These are phyloP conservation scores for Exsudoporus floridanus DNA, from an alignment of 1,284 basidiomycete genomes.

Conservation along the genomic window DNA sequence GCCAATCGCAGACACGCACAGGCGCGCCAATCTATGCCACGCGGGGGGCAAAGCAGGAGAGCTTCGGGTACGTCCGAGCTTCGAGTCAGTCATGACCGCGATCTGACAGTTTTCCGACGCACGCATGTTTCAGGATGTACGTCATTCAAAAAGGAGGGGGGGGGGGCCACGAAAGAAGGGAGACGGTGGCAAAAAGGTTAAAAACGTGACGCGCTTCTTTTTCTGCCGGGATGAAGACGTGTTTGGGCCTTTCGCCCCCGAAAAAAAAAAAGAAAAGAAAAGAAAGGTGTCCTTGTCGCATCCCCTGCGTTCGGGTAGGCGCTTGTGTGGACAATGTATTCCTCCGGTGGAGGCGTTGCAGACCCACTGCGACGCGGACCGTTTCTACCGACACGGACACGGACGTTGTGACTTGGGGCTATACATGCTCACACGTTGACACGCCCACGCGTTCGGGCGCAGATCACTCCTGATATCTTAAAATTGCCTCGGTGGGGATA, in stretches of 20 bases:
- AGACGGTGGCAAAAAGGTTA: conserved; percentile 4
- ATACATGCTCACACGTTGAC: neutral
- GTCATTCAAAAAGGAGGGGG: conserved; percentile 1
- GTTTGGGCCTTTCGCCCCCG: neutral
- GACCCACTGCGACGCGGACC: too few species aligned
- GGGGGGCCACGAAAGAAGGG: neutral
- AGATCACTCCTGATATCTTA: neutral
- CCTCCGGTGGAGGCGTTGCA: too few species aligned
- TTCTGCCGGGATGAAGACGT: neutral
- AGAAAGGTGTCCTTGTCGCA: neutral
- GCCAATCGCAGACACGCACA: too few species aligned
- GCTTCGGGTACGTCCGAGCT: neutral
- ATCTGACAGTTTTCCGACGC: neutral
- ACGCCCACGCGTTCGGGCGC: neutral
- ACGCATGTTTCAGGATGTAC: conserved; percentile 3
- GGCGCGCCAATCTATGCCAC: neutral
- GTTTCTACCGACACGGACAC: neutral
- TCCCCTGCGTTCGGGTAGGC: neutral
- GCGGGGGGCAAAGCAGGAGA: neutral
- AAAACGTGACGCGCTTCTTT: conserved; percentile 4
- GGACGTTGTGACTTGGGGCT: neutral
- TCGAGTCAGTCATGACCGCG: too few species aligned
- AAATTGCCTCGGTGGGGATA: neutral
- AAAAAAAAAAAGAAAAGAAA: too few species aligned
- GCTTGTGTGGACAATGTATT: too few species aligned